These are phyloP conservation scores for Beta lomatogona DNA, from an alignment of 179 eudicot genomes.

Conservation along the genomic window DNA sequence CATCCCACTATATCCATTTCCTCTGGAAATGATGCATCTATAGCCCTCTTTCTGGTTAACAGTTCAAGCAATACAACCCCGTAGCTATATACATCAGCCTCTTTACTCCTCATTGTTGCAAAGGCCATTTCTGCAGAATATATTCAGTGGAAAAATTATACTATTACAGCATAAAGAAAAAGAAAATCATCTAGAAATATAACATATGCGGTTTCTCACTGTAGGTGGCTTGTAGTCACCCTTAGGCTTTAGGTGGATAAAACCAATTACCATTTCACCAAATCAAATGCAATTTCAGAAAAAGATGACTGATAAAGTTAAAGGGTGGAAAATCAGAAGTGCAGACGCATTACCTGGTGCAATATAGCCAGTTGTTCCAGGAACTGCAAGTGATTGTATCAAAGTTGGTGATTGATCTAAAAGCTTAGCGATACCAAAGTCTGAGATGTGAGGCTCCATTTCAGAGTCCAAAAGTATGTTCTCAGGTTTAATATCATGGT, in stretches of 20 bases:
- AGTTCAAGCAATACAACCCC: constrained; percentile 70
- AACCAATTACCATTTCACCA: background rate
- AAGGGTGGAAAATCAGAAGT: background rate
- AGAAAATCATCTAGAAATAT: too few relatives aligned
- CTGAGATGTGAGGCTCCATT: constrained; percentile 83
- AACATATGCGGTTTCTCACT: too few relatives aligned
- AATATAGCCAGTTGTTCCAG: constrained; percentile 70
- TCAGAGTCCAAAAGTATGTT: constrained; percentile 72
- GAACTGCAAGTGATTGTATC: constrained; percentile 36
- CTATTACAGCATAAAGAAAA: too few relatives aligned
- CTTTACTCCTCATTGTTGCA: constrained; percentile 45
- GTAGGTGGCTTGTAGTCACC: too few relatives aligned
- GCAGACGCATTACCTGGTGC: constrained; percentile 59
- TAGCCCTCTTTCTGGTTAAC: constrained; percentile 52
- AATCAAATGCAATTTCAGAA: background rate
- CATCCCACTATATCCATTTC: constrained; percentile 54
- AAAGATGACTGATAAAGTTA: background rate
- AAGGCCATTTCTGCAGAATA: constrained; percentile 56
- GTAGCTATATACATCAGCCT: constrained; percentile 73
- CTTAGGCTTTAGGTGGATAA: too few relatives aligned
- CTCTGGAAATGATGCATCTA: constrained; percentile 48
- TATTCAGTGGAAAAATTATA: background rate
- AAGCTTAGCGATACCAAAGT: constrained; percentile 79
- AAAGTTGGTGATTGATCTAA: constrained; percentile 51
- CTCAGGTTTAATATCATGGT: constrained; percentile 75